Evolutionary conservation across 352 stramenopile genomes (phyloP).

Genomic region (Phytophthora fragariaefolia): DNA sequence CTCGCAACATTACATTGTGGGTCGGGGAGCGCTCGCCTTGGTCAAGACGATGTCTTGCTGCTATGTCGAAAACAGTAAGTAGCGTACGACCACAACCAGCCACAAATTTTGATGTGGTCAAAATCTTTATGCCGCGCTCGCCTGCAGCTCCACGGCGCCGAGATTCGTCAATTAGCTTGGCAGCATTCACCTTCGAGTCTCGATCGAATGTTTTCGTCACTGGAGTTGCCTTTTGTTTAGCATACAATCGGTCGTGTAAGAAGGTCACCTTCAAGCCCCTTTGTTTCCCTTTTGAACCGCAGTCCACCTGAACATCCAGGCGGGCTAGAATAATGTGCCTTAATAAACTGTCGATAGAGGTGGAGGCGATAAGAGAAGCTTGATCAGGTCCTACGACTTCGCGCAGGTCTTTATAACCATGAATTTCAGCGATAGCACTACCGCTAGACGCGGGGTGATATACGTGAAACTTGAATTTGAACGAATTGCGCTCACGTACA

Average conservation of each 20-base stretch:
- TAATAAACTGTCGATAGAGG: constrained; percentile 49
- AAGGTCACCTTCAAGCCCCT: constrained; percentile 46
- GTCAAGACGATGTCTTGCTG: background rate
- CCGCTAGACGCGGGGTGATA: constrained; percentile 65
- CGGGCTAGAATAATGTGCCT: constrained; percentile 63
- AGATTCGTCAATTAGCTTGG: constrained; percentile 65
- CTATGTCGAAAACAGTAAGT: constrained; percentile 65
- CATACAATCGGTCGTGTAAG: constrained; percentile 62
- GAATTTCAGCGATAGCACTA: constrained; percentile 31
- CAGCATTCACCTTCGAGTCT: constrained; percentile 47
- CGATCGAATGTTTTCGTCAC: constrained; percentile 39
- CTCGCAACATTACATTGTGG: constrained; percentile 36
- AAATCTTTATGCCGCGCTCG: constrained; percentile 65
- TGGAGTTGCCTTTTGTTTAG: constrained; percentile 73
- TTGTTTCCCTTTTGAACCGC: background rate
- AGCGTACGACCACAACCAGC: constrained; percentile 48
- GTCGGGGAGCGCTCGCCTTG: background rate
- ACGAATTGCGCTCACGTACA: constrained; percentile 55
- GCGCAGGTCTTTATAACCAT: constrained; percentile 52
- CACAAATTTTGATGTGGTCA: constrained; percentile 55
- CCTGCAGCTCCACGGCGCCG: constrained; percentile 26
- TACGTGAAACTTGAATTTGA: constrained; percentile 59
- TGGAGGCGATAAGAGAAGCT: constrained; percentile 49
- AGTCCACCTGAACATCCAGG: constrained; percentile 31
- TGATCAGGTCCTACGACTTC: constrained; percentile 70